Evolutionary conservation across 78 protist genomes (phyloP).

Genomic region (Speleostelium caveatum): DNA sequence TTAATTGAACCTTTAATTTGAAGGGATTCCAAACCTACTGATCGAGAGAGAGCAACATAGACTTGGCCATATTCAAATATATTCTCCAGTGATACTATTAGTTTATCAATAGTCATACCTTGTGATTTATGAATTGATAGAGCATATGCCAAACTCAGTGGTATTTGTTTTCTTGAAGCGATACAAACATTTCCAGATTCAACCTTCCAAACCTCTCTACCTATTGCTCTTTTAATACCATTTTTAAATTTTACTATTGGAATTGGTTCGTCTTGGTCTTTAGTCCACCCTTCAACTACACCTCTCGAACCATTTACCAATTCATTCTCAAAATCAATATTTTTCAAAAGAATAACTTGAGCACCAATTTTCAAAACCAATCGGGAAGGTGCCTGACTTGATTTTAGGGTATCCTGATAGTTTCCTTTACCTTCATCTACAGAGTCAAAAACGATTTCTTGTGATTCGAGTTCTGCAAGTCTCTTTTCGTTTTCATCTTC

Average conservation of each 20-base stretch:
- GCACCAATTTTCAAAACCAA: slow-evolving; percentile 43
- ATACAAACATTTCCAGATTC: slow-evolving; percentile 14
- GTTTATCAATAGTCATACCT: slow-evolving; percentile 88
- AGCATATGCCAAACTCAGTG: slow-evolving; percentile 93
- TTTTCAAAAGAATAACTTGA: slow-evolving; percentile 19
- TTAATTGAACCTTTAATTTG: slow-evolving; percentile 4
- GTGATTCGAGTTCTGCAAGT: neutral
- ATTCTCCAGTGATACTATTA: slow-evolving; percentile 39
- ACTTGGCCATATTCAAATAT: slow-evolving; percentile 89
- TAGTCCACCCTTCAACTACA: slow-evolving; percentile 17
- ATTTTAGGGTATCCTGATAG: neutral
- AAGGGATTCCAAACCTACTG: slow-evolving; percentile 73
- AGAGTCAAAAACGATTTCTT: slow-evolving; percentile 5
- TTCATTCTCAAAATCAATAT: slow-evolving; percentile 26
- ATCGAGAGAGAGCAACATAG: slow-evolving; percentile 92
- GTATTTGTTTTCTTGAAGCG: slow-evolving; percentile 82
- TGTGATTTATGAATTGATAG: slow-evolving; percentile 92
- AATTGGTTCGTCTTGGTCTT: slow-evolving; percentile 6
- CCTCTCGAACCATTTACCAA: slow-evolving; percentile 44
- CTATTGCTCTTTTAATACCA: neutral
- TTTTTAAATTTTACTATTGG: slow-evolving; percentile 11
- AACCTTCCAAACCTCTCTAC: slow-evolving; percentile 20
- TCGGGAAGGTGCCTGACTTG: slow-evolving; percentile 16
- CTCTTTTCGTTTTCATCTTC: slow-evolving; percentile 38
- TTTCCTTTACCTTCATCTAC: slow-evolving; percentile 6